These are phyloP conservation scores for Penicillium thymicola DNA, from an alignment of 2,329 filamentous ascomycete genomes.

Conservation along the genomic window DNA sequence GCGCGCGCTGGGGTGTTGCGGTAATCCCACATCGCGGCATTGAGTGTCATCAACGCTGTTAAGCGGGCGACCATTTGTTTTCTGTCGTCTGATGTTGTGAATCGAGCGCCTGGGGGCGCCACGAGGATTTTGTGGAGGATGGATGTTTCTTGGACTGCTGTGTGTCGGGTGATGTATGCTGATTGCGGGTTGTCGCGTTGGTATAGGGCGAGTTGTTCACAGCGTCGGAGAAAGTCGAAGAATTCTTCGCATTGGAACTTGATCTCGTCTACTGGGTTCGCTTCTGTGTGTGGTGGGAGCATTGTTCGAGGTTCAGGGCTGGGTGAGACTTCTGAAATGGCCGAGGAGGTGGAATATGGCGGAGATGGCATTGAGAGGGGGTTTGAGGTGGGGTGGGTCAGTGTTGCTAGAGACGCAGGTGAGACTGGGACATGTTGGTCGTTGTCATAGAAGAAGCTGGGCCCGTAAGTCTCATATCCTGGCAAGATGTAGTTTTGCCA, in stretches of 20 bases:
- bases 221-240: constrained; percentile 38
- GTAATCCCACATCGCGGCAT: constrained; percentile 42
- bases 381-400: constrained; percentile 1
- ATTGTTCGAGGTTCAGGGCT: constrained; percentile 1
- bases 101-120: constrained; percentile 32
- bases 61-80: constrained; percentile 40
- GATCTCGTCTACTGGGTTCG: constrained; percentile 31
- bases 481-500: constrained; percentile 44
- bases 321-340: constrained; percentile 11
- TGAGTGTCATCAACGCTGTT: constrained; percentile 37
- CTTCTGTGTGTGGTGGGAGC: neutral
- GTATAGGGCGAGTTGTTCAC: constrained; percentile 35
- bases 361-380: constrained; percentile 22
- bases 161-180: constrained; percentile 20
- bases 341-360: constrained; percentile 18
- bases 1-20: constrained; percentile 28
- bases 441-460: constrained; percentile 36
- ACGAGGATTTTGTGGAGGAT: constrained; percentile 34
- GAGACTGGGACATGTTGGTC: constrained; percentile 10
- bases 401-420: neutral
- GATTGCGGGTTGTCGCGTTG: constrained; percentile 22
- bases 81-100: constrained; percentile 35
- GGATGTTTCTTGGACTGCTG: constrained; percentile 30
- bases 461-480: constrained; percentile 36
- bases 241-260: constrained; percentile 38